A percentile compares a stretch with the other conserved stretches of the same genome.
Evolutionary conservation across 2,329 filamentous ascomycete species (phyloP).

Genomic region (Plectosphaerella cucumerina): DNA sequence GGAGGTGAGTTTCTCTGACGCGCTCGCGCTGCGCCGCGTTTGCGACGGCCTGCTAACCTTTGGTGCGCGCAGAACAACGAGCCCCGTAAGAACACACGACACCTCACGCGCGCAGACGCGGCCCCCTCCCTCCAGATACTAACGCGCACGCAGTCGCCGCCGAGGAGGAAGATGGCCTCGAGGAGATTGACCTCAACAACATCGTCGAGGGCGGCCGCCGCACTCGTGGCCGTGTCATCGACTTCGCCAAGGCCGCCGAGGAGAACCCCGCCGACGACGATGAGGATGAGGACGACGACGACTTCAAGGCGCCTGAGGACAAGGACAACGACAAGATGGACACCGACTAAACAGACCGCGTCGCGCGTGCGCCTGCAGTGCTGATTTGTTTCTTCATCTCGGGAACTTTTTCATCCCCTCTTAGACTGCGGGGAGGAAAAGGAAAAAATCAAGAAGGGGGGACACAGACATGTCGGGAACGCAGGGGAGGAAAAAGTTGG

Average conservation of each 20-base stretch:
- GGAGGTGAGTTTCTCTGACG: conserved; percentile 38
- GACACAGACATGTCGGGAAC: too few species aligned
- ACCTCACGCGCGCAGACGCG: conserved; percentile 8
- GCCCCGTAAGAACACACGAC: conserved; percentile 13
- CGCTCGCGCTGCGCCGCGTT: neutral
- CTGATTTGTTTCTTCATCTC: too few species aligned
- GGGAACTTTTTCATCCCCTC: neutral
- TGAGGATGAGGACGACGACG: conserved; percentile 73
- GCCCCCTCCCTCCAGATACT: conserved; percentile 10
- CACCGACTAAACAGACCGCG: conserved; percentile 36
- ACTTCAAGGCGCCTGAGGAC: conserved; percentile 58
- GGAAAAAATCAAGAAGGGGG: neutral
- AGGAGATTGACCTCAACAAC: conserved; percentile 87
- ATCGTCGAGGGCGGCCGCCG: conserved; percentile 76
- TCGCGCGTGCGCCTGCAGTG: too few species aligned
- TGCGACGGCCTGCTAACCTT: conserved; percentile 5
- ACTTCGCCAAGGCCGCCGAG: conserved; percentile 86
- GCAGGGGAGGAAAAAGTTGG: too few species aligned
- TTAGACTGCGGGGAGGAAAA: neutral
- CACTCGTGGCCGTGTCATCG: conserved; percentile 87
- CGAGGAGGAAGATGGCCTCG: conserved; percentile 77
- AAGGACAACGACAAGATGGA: conserved; percentile 60
- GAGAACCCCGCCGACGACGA: conserved; percentile 73
- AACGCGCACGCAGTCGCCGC: conserved; percentile 28
- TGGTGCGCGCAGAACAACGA: conserved; percentile 12